A percentile compares a stretch with the other conserved stretches of the same genome.
phyloP scores from a whole-genome alignment of 108 stramenopile species.

The Poteriospumella lacustris region DNA sequence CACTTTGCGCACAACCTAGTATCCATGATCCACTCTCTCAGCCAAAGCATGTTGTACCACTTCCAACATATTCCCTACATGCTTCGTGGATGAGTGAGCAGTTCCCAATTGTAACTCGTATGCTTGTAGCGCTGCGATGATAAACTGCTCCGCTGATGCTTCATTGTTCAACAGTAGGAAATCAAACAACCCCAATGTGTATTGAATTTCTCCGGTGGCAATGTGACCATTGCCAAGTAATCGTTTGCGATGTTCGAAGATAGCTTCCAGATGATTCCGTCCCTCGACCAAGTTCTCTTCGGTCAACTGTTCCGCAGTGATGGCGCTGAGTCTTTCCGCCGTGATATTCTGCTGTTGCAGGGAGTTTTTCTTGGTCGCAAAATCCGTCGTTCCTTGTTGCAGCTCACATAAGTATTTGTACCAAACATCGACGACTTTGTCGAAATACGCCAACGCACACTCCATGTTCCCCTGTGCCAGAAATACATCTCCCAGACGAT shows the following conservation, averaged over 20 bases:
- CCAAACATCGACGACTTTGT: conserved; percentile 31
- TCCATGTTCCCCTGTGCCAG: conserved; percentile 13
- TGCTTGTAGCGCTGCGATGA: neutral
- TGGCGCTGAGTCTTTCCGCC: neutral
- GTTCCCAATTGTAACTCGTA: conserved; percentile 25
- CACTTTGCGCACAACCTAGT: too few relatives aligned
- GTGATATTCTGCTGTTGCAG: neutral
- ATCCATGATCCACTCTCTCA: neutral
- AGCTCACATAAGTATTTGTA: conserved; percentile 28
- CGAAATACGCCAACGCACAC: conserved; percentile 25
- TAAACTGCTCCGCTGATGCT: neutral
- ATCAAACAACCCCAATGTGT: conserved; percentile 24
- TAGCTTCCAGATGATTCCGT: conserved; percentile 11
- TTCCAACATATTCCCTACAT: conserved; percentile 10
- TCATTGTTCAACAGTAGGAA: conserved; percentile 16
- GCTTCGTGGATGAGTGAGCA: conserved; percentile 21
- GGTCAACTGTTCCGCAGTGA: neutral
- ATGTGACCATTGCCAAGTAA: conserved; percentile 19
- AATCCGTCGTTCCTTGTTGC: neutral
- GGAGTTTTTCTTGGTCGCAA: too few relatives aligned
- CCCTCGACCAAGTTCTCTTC: conserved; percentile 25
- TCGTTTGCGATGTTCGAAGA: conserved; percentile 22
- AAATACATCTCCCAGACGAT: conserved; percentile 27
- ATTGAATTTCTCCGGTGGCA: conserved; percentile 26
- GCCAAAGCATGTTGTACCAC: neutral